A percentile compares a stretch with the other conserved stretches of the same genome.
Evolutionary conservation across 2,329 filamentous ascomycete species (phyloP).

Genomic region (Cladophialophora immunda): DNA sequence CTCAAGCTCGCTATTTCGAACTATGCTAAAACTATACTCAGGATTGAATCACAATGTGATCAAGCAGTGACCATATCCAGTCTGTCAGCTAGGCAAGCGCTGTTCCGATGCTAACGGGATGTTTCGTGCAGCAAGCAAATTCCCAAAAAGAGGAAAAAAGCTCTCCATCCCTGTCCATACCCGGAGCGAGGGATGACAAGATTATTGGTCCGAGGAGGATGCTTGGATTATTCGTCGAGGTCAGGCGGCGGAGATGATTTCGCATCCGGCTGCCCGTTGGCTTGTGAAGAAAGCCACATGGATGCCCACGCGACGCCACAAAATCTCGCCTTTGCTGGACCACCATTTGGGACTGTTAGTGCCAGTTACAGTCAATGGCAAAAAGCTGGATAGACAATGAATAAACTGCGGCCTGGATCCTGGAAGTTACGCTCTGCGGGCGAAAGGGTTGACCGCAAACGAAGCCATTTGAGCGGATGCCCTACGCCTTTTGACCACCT

Average conservation of each 20-base stretch:
- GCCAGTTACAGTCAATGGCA: background rate
- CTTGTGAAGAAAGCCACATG: slow-evolving; percentile 19
- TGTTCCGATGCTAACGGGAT: background rate
- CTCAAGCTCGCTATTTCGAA: background rate
- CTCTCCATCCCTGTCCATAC: background rate
- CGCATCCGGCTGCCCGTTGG: slow-evolving; percentile 13
- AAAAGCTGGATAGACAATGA: background rate
- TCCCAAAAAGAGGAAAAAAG: slow-evolving; percentile 2
- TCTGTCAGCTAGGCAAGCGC: background rate
- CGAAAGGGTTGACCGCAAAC: background rate
- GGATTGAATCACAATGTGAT: slow-evolving; percentile 18
- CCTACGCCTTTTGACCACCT: slow-evolving; percentile 11
- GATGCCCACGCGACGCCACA: slow-evolving; percentile 21
- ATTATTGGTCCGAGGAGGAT: slow-evolving; percentile 2
- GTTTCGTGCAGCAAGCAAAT: background rate
- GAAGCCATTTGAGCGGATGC: background rate
- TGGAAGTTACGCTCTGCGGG: background rate
- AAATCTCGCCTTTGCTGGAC: slow-evolving; percentile 10
- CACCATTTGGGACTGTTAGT: background rate
- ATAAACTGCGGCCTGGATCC: background rate
- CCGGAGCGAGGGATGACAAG: background rate
- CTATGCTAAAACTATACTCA: slow-evolving; percentile 1
- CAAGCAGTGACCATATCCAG: background rate
- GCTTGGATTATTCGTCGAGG: slow-evolving; percentile 10
- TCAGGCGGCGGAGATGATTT: slow-evolving; percentile 11